phyloP scores from a whole-genome alignment of 345 rosid genomes.

The Erucastrum elatum region DNA sequence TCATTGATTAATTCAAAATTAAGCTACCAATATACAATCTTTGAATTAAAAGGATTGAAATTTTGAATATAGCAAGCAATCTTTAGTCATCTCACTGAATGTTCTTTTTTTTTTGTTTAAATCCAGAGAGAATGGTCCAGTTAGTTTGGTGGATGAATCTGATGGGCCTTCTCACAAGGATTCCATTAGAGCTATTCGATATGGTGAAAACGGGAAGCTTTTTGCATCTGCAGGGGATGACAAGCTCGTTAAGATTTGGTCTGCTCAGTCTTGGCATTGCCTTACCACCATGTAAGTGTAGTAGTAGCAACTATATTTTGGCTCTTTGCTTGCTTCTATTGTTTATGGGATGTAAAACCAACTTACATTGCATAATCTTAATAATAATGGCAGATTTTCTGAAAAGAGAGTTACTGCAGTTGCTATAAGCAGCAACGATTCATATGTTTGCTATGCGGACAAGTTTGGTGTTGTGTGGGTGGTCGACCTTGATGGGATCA shows the following conservation, averaged over 20 bases:
- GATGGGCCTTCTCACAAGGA: slow-evolving; percentile 55
- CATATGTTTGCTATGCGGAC: slow-evolving; percentile 80
- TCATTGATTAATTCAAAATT: neutral
- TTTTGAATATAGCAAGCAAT: neutral
- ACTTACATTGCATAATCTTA: neutral
- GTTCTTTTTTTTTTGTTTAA: neutral
- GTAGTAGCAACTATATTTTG: too few species aligned
- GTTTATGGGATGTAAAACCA: too few species aligned
- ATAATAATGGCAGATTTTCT: slow-evolving; percentile 52
- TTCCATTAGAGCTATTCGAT: slow-evolving; percentile 82
- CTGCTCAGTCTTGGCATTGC: slow-evolving; percentile 74
- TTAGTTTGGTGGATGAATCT: slow-evolving; percentile 65
- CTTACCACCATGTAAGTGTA: slow-evolving; percentile 66
- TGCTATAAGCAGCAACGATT: slow-evolving; percentile 66
- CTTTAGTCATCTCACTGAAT: neutral
- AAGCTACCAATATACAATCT: neutral
- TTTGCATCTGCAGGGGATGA: slow-evolving; percentile 92
- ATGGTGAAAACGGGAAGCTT: slow-evolving; percentile 64
- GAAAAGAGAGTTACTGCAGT: slow-evolving; percentile 94
- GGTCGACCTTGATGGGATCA: slow-evolving; percentile 53
- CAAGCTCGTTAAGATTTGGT: slow-evolving; percentile 91
- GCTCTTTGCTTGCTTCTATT: too few species aligned
- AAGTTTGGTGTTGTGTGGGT: slow-evolving; percentile 98
- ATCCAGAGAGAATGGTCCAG: slow-evolving; percentile 53
- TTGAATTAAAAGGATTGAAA: neutral